Evolutionary conservation across 108 stramenopile genomes (phyloP).

Genomic region (Craspedostauros australis): DNA sequence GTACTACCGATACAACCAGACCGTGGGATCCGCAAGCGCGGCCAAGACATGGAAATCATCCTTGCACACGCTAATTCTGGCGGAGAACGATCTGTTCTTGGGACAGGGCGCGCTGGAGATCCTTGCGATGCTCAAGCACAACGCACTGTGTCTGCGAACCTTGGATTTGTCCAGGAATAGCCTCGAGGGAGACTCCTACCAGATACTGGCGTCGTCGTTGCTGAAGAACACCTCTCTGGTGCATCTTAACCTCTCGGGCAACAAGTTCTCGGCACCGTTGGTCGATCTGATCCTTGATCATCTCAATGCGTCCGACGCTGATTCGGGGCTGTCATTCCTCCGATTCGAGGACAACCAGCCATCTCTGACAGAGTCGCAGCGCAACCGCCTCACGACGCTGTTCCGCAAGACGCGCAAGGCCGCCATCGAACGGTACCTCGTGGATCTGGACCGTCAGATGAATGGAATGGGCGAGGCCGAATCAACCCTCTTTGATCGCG

Average conservation of each 20-base stretch:
- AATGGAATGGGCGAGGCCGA: constrained; percentile 6
- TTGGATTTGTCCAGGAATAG: constrained; percentile 52
- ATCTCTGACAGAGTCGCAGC: constrained; percentile 19
- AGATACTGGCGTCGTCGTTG: constrained; percentile 27
- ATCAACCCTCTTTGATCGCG: neutral
- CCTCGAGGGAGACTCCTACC: constrained; percentile 29
- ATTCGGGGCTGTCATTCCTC: constrained; percentile 31
- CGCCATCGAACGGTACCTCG: constrained; percentile 19
- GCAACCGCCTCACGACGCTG: constrained; percentile 10
- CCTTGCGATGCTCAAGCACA: constrained; percentile 36
- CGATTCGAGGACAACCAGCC: constrained; percentile 46
- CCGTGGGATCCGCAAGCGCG: constrained; percentile 14
- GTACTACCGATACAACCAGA: constrained; percentile 35
- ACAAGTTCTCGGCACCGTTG: constrained; percentile 29
- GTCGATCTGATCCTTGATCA: constrained; percentile 31
- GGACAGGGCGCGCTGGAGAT: constrained; percentile 48
- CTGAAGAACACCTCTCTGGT: constrained; percentile 34
- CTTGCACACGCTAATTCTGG: constrained; percentile 38
- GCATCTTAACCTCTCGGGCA: constrained; percentile 50
- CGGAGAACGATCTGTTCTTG: constrained; percentile 35
- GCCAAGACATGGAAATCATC: constrained; percentile 37
- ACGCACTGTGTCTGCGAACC: constrained; percentile 33
- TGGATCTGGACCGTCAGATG: neutral
- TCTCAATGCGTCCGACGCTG: constrained; percentile 17
- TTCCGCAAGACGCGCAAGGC: constrained; percentile 20